Evolutionary conservation across 208 protist genomes (phyloP), one percentile per base, ranked within the genome.

Genomic region (Acanthamoeba lenticulata): DNA sequence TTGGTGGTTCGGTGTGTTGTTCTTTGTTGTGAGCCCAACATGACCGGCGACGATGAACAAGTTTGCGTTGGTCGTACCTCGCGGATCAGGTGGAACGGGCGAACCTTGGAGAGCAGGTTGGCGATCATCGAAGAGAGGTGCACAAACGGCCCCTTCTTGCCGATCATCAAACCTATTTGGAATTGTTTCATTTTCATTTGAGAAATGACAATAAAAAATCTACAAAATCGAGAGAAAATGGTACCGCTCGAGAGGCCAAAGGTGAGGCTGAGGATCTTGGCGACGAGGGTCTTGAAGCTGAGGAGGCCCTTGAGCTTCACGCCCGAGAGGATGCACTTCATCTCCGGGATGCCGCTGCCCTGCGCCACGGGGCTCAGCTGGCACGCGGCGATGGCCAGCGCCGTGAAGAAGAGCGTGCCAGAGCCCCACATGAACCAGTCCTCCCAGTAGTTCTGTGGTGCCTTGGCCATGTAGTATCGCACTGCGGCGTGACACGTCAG

Each of bases 141-240:
- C 65, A 96, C 94, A 32, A 95, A 97, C 29, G 96, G 96, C 44
- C 96, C 96, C 42, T 95, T 95, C 65, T 94, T 93, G 90, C 96
- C 96, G 32, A 97, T 91, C 3, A 94, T 93, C 67, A 97, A 52
- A 40, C 95, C 96, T 15, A n/a, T 45, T 42, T 42, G 24, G n/a
- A n/a, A n/a, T n/a, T n/a, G n/a, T n/a, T n/a, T n/a, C n/a, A n/a
- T n/a, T n/a, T n/a, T n/a, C n/a, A n/a, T 52, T 34, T 67, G 57
- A 67, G n/a, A 67, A 67, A 7, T n/a, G 21, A 67, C 15, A 67
- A n/a, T 7, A 49, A 52, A 55, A 88, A 88, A 27, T 24, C 9
- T 57, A 67, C 7, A 21, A 67, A 21, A 67, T 5, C 5, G n/a
- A 67, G 7, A 67, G 15, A 67, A n/a, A 67, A 32, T 7, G 24